Conservation (phyloP, 441 rosid species). For the Mallotus japonicus region DNA sequence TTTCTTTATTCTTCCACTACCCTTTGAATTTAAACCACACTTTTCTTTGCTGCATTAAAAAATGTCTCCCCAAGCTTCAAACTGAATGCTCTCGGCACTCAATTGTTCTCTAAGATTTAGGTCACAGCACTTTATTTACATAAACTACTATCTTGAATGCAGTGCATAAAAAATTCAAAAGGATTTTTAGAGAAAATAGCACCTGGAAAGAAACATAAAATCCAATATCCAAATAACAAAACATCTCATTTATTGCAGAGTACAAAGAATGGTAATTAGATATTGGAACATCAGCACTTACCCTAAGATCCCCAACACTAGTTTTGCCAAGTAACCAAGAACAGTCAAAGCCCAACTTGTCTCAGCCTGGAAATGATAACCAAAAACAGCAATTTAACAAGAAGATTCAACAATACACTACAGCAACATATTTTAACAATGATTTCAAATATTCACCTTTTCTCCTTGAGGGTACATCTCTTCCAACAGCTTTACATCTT, state of each 20-base stretch:
- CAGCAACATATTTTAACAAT: not conserved
- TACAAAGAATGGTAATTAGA: not conserved
- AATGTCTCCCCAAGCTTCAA: not conserved
- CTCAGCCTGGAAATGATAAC: slow-evolving; percentile 66
- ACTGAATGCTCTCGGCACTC: not conserved
- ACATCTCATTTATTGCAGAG: not conserved
- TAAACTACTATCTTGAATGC: not conserved
- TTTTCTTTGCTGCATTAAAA: not conserved
- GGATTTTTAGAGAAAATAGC: not conserved
- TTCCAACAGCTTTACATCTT: slow-evolving; percentile 94
- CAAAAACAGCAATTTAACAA: slow-evolving; percentile 21
- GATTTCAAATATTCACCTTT: slow-evolving; percentile 47
- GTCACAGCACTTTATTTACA: not conserved
- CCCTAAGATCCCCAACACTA: slow-evolving; percentile 89
- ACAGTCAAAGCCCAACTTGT: slow-evolving; percentile 97
- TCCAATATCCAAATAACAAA: not conserved
- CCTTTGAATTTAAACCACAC: not conserved
- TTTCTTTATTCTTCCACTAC: not conserved
- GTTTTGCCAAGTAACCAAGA: slow-evolving; percentile 92
- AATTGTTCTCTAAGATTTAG: not conserved
- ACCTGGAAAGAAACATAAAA: not conserved
- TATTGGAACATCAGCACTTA: slow-evolving; percentile 37
- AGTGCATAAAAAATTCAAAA: slow-evolving; percentile 1
- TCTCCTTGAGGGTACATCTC: slow-evolving; percentile 99
- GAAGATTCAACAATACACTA: not conserved